Evolutionary conservation across 2,329 filamentous ascomycete genomes (phyloP).

Genomic region (Xenoacremonium recifei): DNA sequence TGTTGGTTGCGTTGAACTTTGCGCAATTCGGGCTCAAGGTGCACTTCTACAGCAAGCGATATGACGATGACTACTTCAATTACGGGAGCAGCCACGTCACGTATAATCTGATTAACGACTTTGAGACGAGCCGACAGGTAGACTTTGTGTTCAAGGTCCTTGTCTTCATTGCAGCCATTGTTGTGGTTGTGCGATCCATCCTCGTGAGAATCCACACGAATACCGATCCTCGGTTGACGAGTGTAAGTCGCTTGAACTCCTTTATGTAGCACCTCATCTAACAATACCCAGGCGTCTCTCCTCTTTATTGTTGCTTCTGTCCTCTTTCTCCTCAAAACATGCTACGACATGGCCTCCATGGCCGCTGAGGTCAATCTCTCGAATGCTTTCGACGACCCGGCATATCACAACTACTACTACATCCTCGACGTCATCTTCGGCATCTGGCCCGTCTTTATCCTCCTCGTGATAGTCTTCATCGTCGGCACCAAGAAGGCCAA

Average conservation of each 20-base stretch:
- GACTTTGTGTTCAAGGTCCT: constrained; percentile 14
- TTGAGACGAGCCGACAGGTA: constrained; percentile 6
- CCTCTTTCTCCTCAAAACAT: constrained; percentile 24
- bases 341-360: constrained; percentile 20
- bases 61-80: not conserved
- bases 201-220: constrained; percentile 17
- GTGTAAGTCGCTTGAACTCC: constrained; percentile 14
- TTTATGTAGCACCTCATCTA: too few species aligned
- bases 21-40: constrained; percentile 17
- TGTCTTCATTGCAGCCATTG: constrained; percentile 15
- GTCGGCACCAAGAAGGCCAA: constrained; percentile 23
- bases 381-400: not conserved
- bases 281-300: constrained; percentile 14
- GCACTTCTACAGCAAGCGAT: constrained; percentile 5
- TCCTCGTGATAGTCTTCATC: constrained; percentile 24
- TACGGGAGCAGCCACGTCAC: not conserved
- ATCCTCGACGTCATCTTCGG: constrained; percentile 23
- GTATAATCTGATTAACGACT: not conserved
- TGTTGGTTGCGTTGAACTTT: constrained; percentile 16
- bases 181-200: constrained; percentile 10
- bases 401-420: constrained; percentile 7
- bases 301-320: constrained; percentile 21
- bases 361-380: constrained; percentile 9
- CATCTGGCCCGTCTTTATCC: constrained; percentile 23
- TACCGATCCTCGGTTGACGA: constrained; percentile 11